Conservation (phyloP, 2,329 filamentous ascomycete genomes). For the Botryotinia calthae region DNA sequence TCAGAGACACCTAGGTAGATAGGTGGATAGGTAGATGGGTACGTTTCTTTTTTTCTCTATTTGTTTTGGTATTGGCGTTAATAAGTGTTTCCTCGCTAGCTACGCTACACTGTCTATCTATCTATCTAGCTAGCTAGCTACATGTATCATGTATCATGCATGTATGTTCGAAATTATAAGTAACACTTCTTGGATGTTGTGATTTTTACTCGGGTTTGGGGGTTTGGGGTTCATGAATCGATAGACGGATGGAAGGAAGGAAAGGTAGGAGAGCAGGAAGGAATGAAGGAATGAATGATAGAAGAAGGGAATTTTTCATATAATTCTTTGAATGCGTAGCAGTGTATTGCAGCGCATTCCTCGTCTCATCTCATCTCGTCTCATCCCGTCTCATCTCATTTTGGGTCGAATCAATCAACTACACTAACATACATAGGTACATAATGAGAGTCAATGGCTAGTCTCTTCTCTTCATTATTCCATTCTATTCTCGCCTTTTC, state of each 20-base stretch:
- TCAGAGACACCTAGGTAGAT: background rate
- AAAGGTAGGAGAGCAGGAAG: too few species aligned
- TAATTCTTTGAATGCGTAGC: slow-evolving; percentile 17
- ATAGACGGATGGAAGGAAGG: too few species aligned
- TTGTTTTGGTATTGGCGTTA: background rate
- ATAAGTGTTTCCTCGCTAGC: too few species aligned
- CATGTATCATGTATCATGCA: too few species aligned
- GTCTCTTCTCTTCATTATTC: background rate
- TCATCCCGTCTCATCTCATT: background rate
- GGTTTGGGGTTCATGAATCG: too few species aligned
- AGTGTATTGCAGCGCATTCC: background rate
- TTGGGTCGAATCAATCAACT: background rate
- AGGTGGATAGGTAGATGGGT: background rate
- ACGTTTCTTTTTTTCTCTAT: too few species aligned
- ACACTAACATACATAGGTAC: background rate
- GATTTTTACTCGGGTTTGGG: too few species aligned
- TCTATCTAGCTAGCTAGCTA: background rate
- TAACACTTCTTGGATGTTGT: too few species aligned
- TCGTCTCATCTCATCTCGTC: background rate
- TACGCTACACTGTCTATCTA: too few species aligned
- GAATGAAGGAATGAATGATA: background rate
- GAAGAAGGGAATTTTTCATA: background rate
- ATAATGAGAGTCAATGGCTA: background rate
- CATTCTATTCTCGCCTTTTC: background rate
- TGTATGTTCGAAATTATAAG: too few species aligned